Conservation (phyloP, 805 yeast genomes). For the Kazachstania kunashirensis region DNA sequence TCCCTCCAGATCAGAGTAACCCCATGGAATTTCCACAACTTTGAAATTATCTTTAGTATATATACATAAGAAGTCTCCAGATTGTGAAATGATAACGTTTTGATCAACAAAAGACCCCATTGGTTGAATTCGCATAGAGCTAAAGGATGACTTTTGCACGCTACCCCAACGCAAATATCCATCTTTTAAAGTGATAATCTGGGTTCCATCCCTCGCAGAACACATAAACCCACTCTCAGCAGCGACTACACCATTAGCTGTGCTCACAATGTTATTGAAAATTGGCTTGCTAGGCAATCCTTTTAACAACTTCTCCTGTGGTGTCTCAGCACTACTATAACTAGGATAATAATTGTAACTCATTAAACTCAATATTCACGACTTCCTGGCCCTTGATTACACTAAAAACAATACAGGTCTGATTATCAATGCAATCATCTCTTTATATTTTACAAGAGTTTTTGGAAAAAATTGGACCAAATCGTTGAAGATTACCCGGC, state of each 20-base stretch:
- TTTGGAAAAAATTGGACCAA: too few relatives aligned
- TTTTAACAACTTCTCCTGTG: too few relatives aligned
- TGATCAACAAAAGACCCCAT: not conserved
- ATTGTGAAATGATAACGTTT: slow-evolving; percentile 8
- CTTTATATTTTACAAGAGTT: too few relatives aligned
- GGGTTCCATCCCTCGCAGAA: not conserved
- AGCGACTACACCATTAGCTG: not conserved
- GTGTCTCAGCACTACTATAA: too few relatives aligned
- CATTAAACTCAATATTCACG: too few relatives aligned
- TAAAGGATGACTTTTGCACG: not conserved
- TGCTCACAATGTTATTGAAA: not conserved
- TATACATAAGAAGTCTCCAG: slow-evolving; percentile 18
- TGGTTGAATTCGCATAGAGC: slow-evolving; percentile 8
- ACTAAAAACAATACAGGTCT: too few relatives aligned
- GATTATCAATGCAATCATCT: too few relatives aligned
- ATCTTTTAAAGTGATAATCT: not conserved
- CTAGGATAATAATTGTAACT: too few relatives aligned
- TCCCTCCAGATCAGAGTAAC: slow-evolving; percentile 6
- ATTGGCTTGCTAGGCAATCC: too few relatives aligned
- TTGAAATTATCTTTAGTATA: slow-evolving; percentile 11
- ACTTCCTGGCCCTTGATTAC: too few relatives aligned
- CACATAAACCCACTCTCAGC: not conserved
- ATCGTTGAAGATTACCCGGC: too few relatives aligned
- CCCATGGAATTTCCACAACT: slow-evolving; percentile 25
- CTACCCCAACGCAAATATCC: slow-evolving; percentile 6